Base-by-base conservation (phyloP, 495 filamentous ascomycete genomes). In the Lentithecium fluviatile region DNA sequence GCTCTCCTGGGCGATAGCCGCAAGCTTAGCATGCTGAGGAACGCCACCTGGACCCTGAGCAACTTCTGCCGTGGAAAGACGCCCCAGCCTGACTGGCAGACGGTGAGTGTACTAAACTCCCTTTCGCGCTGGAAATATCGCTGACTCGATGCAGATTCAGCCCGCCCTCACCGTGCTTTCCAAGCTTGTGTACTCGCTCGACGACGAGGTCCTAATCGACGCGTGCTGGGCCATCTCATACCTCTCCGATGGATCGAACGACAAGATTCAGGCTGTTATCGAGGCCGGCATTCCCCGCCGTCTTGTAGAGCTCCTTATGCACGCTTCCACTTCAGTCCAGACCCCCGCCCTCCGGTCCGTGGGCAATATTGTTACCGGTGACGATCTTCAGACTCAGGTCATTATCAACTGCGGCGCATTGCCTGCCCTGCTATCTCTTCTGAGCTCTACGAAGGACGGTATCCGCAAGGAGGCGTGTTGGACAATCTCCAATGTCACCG, bases 31-130 rank as follows among this genome's bases (percentile, higher is more conserved):
- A 99, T 99, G 95, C 85, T 99, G 38, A 83, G 95, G 54, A 99
- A 99, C 73, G 95, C 95, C 23, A 97, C 95, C 24, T 99, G 95
- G 95, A 99, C 95, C 23, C 80, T 99, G 51, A 97, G 95, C 81
- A 99, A 99, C 79, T 99, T 99, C 79, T 99, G 95, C 79, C 93
- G 95, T 81, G 95, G 95, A 76, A 99, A 97, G 83, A 96, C 92
- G 3, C 95, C 95, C 37, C 95, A 99, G 76, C 95, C 95, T 19
- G 94, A 99, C 73, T 99, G 95, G 95, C 82, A 86, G 70, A 97
- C 90, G 2, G 91, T 96, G 80, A 75, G 86, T 82, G 54, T 42
- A 32, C 42, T n/a, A n/a, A 40, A 19, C 43, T 47, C 1, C 19
- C 12, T 49, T 32, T 40, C 37, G 55, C 6, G 61, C 32, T 53